Base-by-base conservation (phyloP, 2,329 filamentous ascomycete species). In the Sclerotinia nivalis region DNA sequence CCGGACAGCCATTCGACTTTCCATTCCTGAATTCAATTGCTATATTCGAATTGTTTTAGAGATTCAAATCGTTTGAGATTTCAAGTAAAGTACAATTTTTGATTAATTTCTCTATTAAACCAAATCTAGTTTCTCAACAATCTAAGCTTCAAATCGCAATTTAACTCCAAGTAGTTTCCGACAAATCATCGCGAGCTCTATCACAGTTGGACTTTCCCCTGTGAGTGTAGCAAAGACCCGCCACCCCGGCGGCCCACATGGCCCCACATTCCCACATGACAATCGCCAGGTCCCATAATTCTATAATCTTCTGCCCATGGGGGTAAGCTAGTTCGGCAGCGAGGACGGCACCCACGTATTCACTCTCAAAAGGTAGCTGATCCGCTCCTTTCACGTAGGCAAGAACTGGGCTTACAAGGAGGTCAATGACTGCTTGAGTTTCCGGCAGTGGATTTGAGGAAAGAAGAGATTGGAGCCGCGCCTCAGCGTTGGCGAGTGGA, bases 111-210 rank as follows among this genome's bases (percentile, higher is more conserved):
- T 22, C 18, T 22, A 6, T 8, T 0, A n/a, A 34, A 4, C 5
- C 13, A 6, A 6, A 18, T 1, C 9, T 37, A 13, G 8, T 37
- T 56, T 31, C 20, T 37, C 28, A 22, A 56, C 10, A 56, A 10
- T 12, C 18, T 12, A 34, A 47, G 13, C 25, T 61, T 22, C 22
- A 31, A 28, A 22, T 8, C 9, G 0, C 3, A 20, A 22, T 45
- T 66, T 45, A 66, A 34, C n/a, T 45, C 64, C 64, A 66, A 56
- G 64, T 66, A 28, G 3, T 25, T n/a, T 34, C 64, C 34, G 64
- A 66, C 1, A 58, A 58, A 20, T 66, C 64, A 58, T 58, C 20
- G 2, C 64, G 64, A 47, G 64, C 64, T 10, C 64, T 58, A 18
- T 66, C 50, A 34, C 64, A 66, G n/a, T 66, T 66, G n/a, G 18